A percentile compares a stretch with the other conserved stretches of the same genome.
phyloP scores from a whole-genome alignment of 768 basidiomycete species.

The Boletus bicolor region DNA sequence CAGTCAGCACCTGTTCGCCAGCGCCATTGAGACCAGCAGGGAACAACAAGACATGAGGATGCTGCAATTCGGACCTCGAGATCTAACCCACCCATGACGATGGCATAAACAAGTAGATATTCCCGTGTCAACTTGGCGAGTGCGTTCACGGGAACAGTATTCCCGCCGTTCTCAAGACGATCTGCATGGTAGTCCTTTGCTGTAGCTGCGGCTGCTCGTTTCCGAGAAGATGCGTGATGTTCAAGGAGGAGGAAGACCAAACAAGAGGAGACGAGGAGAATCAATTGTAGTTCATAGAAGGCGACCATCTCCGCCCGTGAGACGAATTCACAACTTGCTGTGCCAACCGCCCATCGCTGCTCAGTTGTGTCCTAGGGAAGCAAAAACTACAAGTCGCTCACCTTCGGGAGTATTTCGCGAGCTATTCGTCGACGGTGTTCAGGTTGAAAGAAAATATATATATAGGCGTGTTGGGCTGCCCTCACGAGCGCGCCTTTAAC shows the following conservation, averaged over 20 bases:
- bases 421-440: neutral
- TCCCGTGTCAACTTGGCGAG: constrained; percentile 40
- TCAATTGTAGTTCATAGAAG: constrained; percentile 43
- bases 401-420: constrained; percentile 5
- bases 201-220: constrained; percentile 12
- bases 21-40: neutral
- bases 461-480: neutral
- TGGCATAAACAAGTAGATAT: constrained; percentile 65
- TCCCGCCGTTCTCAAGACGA: constrained; percentile 32
- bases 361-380: neutral
- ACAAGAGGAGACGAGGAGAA: constrained; percentile 35
- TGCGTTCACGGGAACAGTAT: constrained; percentile 18
- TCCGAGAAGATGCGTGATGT: constrained; percentile 28
- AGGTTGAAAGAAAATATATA: neutral
- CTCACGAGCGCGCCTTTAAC: neutral
- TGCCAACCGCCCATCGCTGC: neutral
- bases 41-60: neutral
- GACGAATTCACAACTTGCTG: neutral
- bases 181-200: constrained; percentile 28
- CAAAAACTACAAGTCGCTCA: neutral
- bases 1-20: constrained; percentile 60
- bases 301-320: constrained; percentile 19
- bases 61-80: neutral
- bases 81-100: constrained; percentile 63
- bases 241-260: constrained; percentile 36